Base-by-base conservation (phyloP, 169 alveolate species). In the Plasmodium gallinaceum region DNA sequence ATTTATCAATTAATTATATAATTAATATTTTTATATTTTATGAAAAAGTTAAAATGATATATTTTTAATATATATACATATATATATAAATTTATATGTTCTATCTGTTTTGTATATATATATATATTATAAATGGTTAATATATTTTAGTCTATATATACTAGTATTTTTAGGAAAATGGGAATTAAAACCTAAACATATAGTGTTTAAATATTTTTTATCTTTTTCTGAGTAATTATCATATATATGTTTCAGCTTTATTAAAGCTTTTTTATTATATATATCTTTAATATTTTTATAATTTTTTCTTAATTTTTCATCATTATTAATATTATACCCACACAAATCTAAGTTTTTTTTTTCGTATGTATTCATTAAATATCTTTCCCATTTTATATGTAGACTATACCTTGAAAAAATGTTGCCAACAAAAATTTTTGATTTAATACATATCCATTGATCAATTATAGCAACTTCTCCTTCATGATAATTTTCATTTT, bases 381-480 rank as follows among this genome's bases (percentile, higher is more conserved):
- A 58, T 83, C 91, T 20, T 46, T 83, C 91, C 91, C 91, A 83
- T 22, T 68, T 83, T 52, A 83, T 83, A 39, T 83, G 86, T 65
- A 83, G 54, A 60, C 68, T 83, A 26, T 54, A 83, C 68, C 91
- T 39, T 18, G 91, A 83, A 69, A 83, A 83, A 22, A 83, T 58
- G 18, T 52, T 83, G 6, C 91, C 91, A 5, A 70, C 73, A 58
- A 83, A 83, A 60, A 61, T 39, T 1, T 48, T 32, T 42, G 86
- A 32, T 7, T 39, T 26, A 26, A 42, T 32, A 72, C 80, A 83
- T 18, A 83, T 83, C 91, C 91, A 83, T 10, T 83, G 91, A 5
- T 83, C 91, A 14, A 83, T 61, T 6, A 83, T 83, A 4, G 91
- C 86, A 37, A 83, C 83, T 62, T 83, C 54, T 42, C 91, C 91